Evolutionary conservation across 768 basidiomycete species (phyloP), one percentile per base, ranked within the genome.

Genomic region (Calocybe cyanea): DNA sequence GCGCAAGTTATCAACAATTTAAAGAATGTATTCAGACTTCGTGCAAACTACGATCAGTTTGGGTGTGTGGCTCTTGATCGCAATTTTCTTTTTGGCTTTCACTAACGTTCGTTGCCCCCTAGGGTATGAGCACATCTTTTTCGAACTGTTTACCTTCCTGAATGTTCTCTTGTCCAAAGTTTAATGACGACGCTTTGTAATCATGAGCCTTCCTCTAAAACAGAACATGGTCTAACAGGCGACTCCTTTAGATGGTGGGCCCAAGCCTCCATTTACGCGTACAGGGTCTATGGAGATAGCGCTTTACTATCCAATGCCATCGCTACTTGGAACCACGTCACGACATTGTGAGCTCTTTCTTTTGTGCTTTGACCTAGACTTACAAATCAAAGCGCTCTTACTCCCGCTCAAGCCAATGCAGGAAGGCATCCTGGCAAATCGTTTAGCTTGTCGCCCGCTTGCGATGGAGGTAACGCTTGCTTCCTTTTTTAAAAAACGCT

Each of bases 201-300:
- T 65, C 57, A 2, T 13, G n/a, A 7, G 11, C 11, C 11, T 6
- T 14, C 17, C 20, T 33, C 4, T 32, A 35, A 13, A 20, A 23
- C 31, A 2, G 15, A 40, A 24, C n/a, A n/a, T 15, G 15, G 34
- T 14, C 39, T 36, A 11, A 15, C 23, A 14, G 13, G 14, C n/a
- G n/a, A n/a, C n/a, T n/a, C n/a, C 30, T 0, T 7, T 30, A 69
- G 75, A 48, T 79, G 76, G 77, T 78, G 77, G 77, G 77, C 73
- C 2, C 70, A 67, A 46, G 70, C 76, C n/a, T 72, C 75, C 0
- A 54, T 72, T 33, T 76, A 77, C 41, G 75, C 67, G 6, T 71
- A 73, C 52, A 66, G 72, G 43, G 72, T 72, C 2, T 79, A 78
- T 44, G 60, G 58, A n/a, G 71, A 77, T 50, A 45, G 56, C 2